Evolutionary conservation across 139 green algal species (phyloP), one percentile per base, ranked within the genome.

Genomic region (Volvox reticuliferus): DNA sequence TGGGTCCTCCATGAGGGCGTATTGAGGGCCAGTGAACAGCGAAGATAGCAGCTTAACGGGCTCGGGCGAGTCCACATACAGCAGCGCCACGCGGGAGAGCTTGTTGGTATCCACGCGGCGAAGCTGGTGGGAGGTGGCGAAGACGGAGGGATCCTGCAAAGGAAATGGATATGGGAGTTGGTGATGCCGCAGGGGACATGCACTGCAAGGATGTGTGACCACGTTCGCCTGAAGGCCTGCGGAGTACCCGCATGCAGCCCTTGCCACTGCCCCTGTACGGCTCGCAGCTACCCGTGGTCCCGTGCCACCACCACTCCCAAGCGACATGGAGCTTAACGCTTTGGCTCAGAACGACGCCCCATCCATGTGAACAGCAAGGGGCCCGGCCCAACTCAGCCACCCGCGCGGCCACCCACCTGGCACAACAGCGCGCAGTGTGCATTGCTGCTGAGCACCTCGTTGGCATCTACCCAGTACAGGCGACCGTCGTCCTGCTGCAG

Each of bases 61-160:
- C 93, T 97, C 96, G 30, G 91, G 88, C 9, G 87, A 93, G 76
- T 97, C 93, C 1, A 97, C 82, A 17, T 88, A 91, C 55, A 98
- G 91, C 82, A 97, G 84, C 65, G 94, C 82, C 75, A 87, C 91
- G 62, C 89, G 90, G 1, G 92, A 89, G 18, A 94, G 83, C n/a
- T 88, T 87, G 44, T 28, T 77, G 26, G 91, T 92, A 88, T 96
- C 92, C 65, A 93, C 24, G 20, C 95, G 92, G 55, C 92, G 92
- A 26, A 93, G 84, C 88, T 92, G 87, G 36, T 93, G 92, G 36
- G 76, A 68, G 37, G 75, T 81, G 50, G 82, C 26, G 82, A 91
- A 91, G 37, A 90, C 0, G 16, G 86, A 65, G 82, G 82, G 83
- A 44, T 87, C 75, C 44, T 93, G 86, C 32, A 36, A 86, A 30